A percentile compares a stretch with the other conserved stretches of the same genome.
These are phyloP conservation scores for Solanum raphanifolium DNA, from an alignment of 257 asterid genomes.

Conservation along the genomic window DNA sequence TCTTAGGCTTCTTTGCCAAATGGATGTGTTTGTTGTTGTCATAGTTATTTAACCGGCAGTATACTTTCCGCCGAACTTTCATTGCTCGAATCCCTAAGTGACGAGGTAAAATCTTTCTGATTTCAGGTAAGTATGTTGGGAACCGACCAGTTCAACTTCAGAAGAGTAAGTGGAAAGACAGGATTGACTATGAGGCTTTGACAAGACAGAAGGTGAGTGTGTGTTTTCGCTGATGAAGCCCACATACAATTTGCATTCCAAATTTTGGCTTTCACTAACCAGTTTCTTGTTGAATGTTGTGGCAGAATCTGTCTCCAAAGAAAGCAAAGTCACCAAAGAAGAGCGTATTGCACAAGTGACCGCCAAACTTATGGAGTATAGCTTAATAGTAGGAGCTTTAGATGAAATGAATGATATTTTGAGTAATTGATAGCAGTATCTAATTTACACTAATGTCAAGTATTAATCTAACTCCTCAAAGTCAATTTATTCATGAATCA, in stretches of 20 bases:
- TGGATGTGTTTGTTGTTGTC: not conserved
- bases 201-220: conserved; percentile 59
- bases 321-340: conserved; percentile 4
- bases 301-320: conserved; percentile 1
- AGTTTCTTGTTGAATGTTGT: not conserved
- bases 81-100: not conserved
- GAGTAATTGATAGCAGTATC: not conserved
- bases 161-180: conserved; percentile 89
- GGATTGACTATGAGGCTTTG: conserved; percentile 61
- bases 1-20: not conserved
- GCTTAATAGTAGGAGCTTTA: not conserved
- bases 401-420: not conserved
- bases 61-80: not conserved
- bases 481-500: not conserved
- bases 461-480: not conserved
- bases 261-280: not conserved
- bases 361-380: not conserved
- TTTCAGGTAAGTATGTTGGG: conserved; percentile 81
- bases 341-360: conserved; percentile 3
- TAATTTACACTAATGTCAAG: not conserved
- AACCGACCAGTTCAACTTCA: conserved; percentile 89
- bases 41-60: not conserved
- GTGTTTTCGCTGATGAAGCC: not conserved
- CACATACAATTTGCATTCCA: too few species aligned
- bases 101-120: not conserved